These are phyloP conservation scores for Aspergillus ochraceus DNA, from an alignment of 2,329 filamentous ascomycete genomes.

Conservation along the genomic window DNA sequence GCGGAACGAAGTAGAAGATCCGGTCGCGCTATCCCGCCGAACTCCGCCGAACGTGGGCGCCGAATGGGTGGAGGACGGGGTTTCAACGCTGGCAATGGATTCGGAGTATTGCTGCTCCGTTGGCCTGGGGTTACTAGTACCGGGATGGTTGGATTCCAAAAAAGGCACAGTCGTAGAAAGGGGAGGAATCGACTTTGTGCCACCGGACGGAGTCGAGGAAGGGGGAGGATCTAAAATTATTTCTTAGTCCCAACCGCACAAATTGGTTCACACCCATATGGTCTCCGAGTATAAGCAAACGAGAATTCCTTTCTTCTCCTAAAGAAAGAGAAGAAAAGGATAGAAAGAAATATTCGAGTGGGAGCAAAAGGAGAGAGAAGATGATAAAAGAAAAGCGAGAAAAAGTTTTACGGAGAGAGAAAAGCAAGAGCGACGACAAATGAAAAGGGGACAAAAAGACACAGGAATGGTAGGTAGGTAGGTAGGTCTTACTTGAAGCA, in stretches of 20 bases:
- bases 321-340: too few species aligned
- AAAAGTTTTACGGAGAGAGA: background rate
- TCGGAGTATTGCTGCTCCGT: conserved; percentile 30
- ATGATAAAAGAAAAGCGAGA: background rate
- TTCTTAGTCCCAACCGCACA: background rate
- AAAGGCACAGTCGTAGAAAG: conserved; percentile 26
- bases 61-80: conserved; percentile 31
- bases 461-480: background rate
- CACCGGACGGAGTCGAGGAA: conserved; percentile 15
- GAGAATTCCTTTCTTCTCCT: background rate
- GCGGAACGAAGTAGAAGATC: conserved; percentile 33
- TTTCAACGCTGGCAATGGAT: conserved; percentile 29
- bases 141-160: conserved; percentile 24
- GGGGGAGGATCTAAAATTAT: conserved; percentile 12
- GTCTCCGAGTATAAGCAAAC: background rate
- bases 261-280: background rate
- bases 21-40: conserved; percentile 27
- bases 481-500: conserved; percentile 41
- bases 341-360: too few species aligned
- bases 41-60: conserved; percentile 21
- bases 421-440: background rate
- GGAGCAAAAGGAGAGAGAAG: too few species aligned
- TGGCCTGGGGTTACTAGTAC: background rate
- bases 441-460: background rate
- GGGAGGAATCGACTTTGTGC: conserved; percentile 19